These are phyloP conservation scores for Cynara cardunculus DNA, from an alignment of 129 eudicot genomes.

Conservation along the genomic window DNA sequence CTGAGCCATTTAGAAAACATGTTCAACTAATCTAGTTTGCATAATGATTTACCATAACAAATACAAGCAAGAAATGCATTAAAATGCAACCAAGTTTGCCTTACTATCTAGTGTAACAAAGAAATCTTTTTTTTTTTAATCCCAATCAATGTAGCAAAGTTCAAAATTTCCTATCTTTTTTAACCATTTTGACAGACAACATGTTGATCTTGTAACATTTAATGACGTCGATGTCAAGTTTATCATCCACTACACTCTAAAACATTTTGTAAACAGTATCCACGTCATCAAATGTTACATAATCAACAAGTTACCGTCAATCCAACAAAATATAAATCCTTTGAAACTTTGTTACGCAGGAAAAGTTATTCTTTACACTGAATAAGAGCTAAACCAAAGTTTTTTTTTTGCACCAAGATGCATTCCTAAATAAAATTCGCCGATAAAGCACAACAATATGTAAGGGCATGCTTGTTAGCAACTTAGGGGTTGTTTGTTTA, in stretches of 20 bases:
- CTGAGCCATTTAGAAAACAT: neutral
- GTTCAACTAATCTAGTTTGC: neutral
- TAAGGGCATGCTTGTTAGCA: neutral
- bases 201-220: neutral
- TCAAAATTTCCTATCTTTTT: neutral
- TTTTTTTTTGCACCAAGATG: neutral
- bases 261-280: neutral
- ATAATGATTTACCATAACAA: neutral
- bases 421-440: neutral
- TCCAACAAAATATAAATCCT: neutral
- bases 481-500: too few relatives aligned
- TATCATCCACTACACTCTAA: neutral
- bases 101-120: neutral
- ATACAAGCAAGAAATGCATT: neutral
- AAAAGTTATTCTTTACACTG: neutral
- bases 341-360: too few relatives aligned
- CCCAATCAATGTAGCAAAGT: neutral
- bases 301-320: neutral
- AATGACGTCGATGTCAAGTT: neutral
- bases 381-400: neutral
- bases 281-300: neutral
- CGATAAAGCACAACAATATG: neutral
- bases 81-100: neutral
- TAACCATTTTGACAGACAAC: neutral
- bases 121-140: too few relatives aligned